Conservation (phyloP, 2,329 filamentous ascomycete species). For the Pseudogymnoascus sp. region DNA sequence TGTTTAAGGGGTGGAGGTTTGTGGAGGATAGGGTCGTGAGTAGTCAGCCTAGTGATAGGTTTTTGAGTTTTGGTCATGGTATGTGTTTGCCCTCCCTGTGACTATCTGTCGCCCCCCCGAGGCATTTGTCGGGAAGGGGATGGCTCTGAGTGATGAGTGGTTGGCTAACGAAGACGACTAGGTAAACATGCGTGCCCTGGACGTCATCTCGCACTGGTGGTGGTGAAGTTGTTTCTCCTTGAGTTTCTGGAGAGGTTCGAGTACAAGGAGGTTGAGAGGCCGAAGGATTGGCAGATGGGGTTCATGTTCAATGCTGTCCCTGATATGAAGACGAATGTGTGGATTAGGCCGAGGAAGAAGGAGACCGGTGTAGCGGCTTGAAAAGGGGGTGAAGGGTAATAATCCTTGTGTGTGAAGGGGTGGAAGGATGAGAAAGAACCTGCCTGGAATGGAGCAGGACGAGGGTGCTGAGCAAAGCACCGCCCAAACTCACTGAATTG, state of each 20-base stretch:
- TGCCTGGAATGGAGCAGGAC: no score
- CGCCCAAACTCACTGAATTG: neutral
- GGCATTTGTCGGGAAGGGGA: no score
- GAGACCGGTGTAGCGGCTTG: neutral
- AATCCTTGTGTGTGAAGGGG: neutral
- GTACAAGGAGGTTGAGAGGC: neutral
- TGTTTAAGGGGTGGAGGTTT: neutral
- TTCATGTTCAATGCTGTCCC: neutral
- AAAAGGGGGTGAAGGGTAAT: neutral
- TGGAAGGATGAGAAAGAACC: no score
- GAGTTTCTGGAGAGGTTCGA: neutral
- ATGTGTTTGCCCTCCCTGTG: no score
- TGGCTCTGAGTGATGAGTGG: no score
- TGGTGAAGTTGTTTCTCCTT: neutral
- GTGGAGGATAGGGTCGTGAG: neutral
- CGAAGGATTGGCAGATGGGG: neutral
- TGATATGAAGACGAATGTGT: neutral
- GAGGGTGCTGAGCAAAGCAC: no score
- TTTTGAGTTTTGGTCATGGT: constrained; percentile 9
- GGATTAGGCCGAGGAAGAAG: neutral
- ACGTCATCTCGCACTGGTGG: neutral
- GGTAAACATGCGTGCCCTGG: neutral
- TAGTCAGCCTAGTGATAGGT: constrained; percentile 6
- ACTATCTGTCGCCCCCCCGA: no score
- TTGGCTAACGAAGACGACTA: neutral